These are phyloP conservation scores for Huntiella bhutanensis DNA, from an alignment of 2,329 filamentous ascomycete species.

Conservation along the genomic window DNA sequence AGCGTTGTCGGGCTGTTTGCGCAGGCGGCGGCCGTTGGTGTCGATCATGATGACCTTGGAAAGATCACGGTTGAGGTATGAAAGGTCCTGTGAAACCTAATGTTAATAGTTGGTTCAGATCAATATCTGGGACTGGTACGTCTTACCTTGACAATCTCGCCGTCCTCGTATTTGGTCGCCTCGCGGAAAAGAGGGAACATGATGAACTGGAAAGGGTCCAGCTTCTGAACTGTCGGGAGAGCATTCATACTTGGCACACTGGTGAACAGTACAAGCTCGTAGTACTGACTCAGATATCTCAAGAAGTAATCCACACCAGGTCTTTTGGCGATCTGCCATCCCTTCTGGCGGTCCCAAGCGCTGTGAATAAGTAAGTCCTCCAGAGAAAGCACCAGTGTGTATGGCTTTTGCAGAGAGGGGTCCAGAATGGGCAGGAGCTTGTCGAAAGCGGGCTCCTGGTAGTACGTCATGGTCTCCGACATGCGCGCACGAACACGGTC, in stretches of 20 bases:
- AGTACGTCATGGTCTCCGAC: slow-evolving; percentile 65
- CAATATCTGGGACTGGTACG: neutral
- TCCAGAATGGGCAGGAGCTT: slow-evolving; percentile 77
- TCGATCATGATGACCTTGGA: slow-evolving; percentile 93
- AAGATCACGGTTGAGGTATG: slow-evolving; percentile 87
- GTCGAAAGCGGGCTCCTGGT: slow-evolving; percentile 85
- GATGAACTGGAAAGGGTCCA: slow-evolving; percentile 89
- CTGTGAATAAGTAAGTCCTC: slow-evolving; percentile 91
- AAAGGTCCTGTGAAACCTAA: slow-evolving; percentile 50
- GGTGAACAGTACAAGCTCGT: slow-evolving; percentile 92
- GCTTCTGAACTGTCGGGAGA: slow-evolving; percentile 75
- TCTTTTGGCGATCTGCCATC: slow-evolving; percentile 87
- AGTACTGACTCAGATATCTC: slow-evolving; percentile 92
- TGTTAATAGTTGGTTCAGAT: neutral
- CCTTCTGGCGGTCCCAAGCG: slow-evolving; percentile 84
- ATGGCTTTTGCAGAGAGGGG: slow-evolving; percentile 63
- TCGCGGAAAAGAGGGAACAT: slow-evolving; percentile 90
- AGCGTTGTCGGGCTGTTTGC: slow-evolving; percentile 88
- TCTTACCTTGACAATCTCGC: slow-evolving; percentile 81
- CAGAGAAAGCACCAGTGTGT: slow-evolving; percentile 79
- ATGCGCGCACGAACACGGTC: slow-evolving; percentile 59
- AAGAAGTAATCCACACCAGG: slow-evolving; percentile 95
- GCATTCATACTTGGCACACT: slow-evolving; percentile 67
- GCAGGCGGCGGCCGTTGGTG: slow-evolving; percentile 63
- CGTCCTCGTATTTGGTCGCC: slow-evolving; percentile 91